Percentiles rank a stretch among this genome's conserved stretches.
These are phyloP conservation scores for Yamadazyma philogaea DNA, from an alignment of 805 yeast genomes.

Conservation along the genomic window DNA sequence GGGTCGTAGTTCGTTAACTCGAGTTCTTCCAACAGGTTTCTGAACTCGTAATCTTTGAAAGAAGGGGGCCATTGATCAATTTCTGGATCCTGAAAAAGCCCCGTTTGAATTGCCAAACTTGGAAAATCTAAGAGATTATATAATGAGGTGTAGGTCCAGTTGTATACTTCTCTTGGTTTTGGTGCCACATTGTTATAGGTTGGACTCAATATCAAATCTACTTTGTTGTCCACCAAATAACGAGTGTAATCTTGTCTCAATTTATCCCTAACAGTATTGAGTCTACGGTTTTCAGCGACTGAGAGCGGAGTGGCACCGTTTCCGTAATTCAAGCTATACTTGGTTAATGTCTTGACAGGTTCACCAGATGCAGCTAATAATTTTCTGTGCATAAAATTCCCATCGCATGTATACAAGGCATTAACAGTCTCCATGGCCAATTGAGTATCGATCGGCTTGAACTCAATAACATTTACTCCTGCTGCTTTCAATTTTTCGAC, in stretches of 20 bases:
- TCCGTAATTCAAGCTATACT: slow-evolving; percentile 58
- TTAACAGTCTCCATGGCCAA: slow-evolving; percentile 59
- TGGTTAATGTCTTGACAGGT: slow-evolving; percentile 61
- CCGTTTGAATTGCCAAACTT: slow-evolving; percentile 60
- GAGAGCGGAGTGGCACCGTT: slow-evolving; percentile 49
- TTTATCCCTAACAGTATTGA: slow-evolving; percentile 54
- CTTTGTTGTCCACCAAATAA: slow-evolving; percentile 49
- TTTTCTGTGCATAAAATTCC: slow-evolving; percentile 55
- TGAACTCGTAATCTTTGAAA: slow-evolving; percentile 31
- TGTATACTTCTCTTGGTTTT: slow-evolving; percentile 55
- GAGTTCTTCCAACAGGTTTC: slow-evolving; percentile 47
- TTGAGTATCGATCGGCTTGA: slow-evolving; percentile 55
- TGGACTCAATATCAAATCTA: slow-evolving; percentile 69
- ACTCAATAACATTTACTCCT: slow-evolving; percentile 55
- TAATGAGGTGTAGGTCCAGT: slow-evolving; percentile 79
- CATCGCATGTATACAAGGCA: slow-evolving; percentile 62
- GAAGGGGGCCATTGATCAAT: slow-evolving; percentile 47
- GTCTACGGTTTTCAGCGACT: slow-evolving; percentile 52
- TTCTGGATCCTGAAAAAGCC: slow-evolving; percentile 54
- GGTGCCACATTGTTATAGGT: slow-evolving; percentile 73
- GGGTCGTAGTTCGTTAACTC: slow-evolving; percentile 49
- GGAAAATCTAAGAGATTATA: slow-evolving; percentile 75
- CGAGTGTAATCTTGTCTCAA: slow-evolving; percentile 57
- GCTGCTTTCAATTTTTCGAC: slow-evolving; percentile 54
- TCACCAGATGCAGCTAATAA: slow-evolving; percentile 62